These are phyloP conservation scores for Tetraselmis striata DNA, from an alignment of 139 green algal species.

Conservation along the genomic window DNA sequence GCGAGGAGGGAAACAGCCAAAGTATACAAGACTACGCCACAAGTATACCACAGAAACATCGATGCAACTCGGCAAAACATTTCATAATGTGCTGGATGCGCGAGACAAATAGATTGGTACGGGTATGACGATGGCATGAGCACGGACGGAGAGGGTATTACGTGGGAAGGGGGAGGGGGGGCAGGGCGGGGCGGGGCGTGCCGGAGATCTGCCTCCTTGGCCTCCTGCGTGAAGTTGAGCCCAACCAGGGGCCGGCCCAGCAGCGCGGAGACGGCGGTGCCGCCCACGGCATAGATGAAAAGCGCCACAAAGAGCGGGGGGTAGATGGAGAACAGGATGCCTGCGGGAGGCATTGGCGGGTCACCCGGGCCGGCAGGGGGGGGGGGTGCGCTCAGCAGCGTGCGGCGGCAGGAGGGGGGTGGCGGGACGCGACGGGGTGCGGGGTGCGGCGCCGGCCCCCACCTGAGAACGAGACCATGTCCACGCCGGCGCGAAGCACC, in stretches of 20 bases:
- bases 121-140: too few relatives aligned
- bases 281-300: conserved; percentile 83
- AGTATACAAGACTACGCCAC: too few relatives aligned
- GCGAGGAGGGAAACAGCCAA: too few relatives aligned
- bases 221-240: conserved; percentile 97
- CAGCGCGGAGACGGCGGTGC: conserved; percentile 67
- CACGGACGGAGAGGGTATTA: too few relatives aligned
- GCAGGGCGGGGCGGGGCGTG: background rate
- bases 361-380: too few relatives aligned
- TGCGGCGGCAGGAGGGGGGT: too few relatives aligned
- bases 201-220: conserved; percentile 79
- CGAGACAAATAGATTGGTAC: too few relatives aligned
- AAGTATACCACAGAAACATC: too few relatives aligned
- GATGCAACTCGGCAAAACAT: too few relatives aligned
- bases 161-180: background rate
- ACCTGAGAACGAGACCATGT: conserved; percentile 88
- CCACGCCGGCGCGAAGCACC: conserved; percentile 78
- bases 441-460: background rate
- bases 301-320: conserved; percentile 91
- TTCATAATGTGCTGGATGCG: too few relatives aligned
- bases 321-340: conserved; percentile 97
- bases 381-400: too few relatives aligned
- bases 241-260: conserved; percentile 69
- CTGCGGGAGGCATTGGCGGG: too few relatives aligned
- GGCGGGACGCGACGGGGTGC: background rate